phyloP scores from a whole-genome alignment of 805 yeast genomes.

The Hanseniaspora hatyaiensis region DNA sequence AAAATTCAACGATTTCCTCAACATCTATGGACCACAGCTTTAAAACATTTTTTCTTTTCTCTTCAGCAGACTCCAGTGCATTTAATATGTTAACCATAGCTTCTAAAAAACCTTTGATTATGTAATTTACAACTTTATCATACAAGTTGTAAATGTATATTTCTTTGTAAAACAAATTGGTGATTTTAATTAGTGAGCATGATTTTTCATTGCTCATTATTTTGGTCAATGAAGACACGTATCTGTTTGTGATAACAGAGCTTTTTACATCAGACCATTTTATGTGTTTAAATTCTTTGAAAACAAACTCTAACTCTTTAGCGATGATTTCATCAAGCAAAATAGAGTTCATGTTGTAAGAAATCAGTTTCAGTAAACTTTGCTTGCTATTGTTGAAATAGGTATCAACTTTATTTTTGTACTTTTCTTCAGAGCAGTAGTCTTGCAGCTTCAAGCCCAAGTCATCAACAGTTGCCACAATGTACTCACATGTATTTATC shows the following conservation, averaged over 20 bases:
- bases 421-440: constrained; percentile 30
- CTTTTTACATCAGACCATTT: constrained; percentile 65
- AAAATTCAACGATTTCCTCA: not conserved
- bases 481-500: constrained; percentile 81
- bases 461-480: constrained; percentile 66
- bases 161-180: constrained; percentile 43
- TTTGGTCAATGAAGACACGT: constrained; percentile 46
- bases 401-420: constrained; percentile 38
- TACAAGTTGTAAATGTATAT: constrained; percentile 60
- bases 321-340: constrained; percentile 46
- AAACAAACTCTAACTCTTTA: constrained; percentile 50
- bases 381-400: constrained; percentile 46
- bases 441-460: constrained; percentile 49
- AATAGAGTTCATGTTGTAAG: constrained; percentile 24
- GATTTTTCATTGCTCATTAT: constrained; percentile 35
- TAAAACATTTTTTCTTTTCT: constrained; percentile 8
- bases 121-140: constrained; percentile 60
- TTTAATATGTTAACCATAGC: constrained; percentile 45
- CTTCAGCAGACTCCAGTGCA: constrained; percentile 32
- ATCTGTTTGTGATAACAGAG: constrained; percentile 54
- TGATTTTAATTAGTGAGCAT: constrained; percentile 37
- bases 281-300: constrained; percentile 72
- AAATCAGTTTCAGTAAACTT: constrained; percentile 28
- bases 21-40: constrained; percentile 6
- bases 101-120: constrained; percentile 44